A percentile compares a stretch with the other conserved stretches of the same genome.
phyloP scores from a whole-genome alignment of 2,329 filamentous ascomycete genomes.

The Talaromyces sp. region DNA sequence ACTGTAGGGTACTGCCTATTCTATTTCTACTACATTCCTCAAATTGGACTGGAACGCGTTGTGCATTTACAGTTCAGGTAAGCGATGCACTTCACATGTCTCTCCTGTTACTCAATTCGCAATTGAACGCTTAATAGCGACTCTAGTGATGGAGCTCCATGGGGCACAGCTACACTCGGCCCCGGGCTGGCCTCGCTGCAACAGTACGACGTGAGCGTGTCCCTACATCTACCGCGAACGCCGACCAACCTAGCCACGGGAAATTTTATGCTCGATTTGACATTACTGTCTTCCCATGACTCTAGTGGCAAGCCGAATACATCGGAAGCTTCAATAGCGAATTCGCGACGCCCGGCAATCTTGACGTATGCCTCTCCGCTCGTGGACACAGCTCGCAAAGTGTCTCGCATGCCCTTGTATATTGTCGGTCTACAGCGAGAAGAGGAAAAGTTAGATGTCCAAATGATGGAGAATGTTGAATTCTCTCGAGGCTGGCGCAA shows the following conservation, averaged over 20 bases:
- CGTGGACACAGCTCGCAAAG: constrained; percentile 56
- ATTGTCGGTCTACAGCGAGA: constrained; percentile 62
- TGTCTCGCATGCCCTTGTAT: constrained; percentile 64
- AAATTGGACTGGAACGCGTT: constrained; percentile 56
- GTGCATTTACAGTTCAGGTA: constrained; percentile 64
- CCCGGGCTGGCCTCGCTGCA: constrained; percentile 63
- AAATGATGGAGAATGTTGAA: constrained; percentile 67
- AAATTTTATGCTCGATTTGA: constrained; percentile 90
- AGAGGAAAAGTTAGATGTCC: constrained; percentile 58
- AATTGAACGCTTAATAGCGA: neutral
- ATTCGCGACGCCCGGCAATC: constrained; percentile 68
- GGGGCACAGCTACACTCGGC: constrained; percentile 48
- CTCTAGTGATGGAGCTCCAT: constrained; percentile 42
- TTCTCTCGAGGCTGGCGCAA: constrained; percentile 55
- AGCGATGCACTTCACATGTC: constrained; percentile 16
- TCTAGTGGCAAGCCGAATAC: constrained; percentile 23
- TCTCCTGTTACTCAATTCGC: neutral
- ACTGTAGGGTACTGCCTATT: constrained; percentile 60
- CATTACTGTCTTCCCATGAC: constrained; percentile 53
- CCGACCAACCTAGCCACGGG: constrained; percentile 69
- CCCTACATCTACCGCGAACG: constrained; percentile 72
- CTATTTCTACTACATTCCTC: constrained; percentile 64
- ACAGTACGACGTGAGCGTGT: constrained; percentile 76
- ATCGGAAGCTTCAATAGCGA: constrained; percentile 48
- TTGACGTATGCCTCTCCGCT: constrained; percentile 73